These are phyloP conservation scores for Naegleria gruberi DNA, from an alignment of 208 protist species.

Conservation along the genomic window DNA sequence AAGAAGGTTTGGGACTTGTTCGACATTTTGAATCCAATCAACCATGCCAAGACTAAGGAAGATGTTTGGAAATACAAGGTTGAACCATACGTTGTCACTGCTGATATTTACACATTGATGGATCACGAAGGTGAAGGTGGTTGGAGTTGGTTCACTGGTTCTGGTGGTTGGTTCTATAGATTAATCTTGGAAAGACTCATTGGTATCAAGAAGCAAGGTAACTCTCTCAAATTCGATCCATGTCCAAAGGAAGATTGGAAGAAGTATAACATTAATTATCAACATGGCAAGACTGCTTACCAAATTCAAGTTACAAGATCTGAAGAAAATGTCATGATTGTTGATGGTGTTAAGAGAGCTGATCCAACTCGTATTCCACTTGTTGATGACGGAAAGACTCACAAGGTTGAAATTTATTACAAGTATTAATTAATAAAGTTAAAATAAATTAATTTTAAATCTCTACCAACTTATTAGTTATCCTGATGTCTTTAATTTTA, in stretches of 20 bases:
- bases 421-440: background rate
- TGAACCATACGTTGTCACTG: constrained; percentile 23
- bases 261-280: background rate
- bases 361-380: background rate
- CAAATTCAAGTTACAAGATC: background rate
- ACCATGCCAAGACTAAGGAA: constrained; percentile 10
- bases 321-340: background rate
- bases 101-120: constrained; percentile 22
- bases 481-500: no score
- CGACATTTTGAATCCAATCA: constrained; percentile 30
- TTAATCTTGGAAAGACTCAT: constrained; percentile 6
- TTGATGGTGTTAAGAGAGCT: background rate
- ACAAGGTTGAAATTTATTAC: constrained; percentile 23
- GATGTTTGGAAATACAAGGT: constrained; percentile 7
- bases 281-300: background rate
- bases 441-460: no score
- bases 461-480: no score
- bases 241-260: constrained; percentile 17
- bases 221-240: background rate
- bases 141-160: constrained; percentile 27
- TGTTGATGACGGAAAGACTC: background rate
- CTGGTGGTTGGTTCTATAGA: constrained; percentile 17
- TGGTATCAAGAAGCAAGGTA: background rate
- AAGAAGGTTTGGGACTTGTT: constrained; percentile 21
- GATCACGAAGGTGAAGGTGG: constrained; percentile 23